phyloP scores from a whole-genome alignment of 345 rosid species.

The Brassica rapa region DNA sequence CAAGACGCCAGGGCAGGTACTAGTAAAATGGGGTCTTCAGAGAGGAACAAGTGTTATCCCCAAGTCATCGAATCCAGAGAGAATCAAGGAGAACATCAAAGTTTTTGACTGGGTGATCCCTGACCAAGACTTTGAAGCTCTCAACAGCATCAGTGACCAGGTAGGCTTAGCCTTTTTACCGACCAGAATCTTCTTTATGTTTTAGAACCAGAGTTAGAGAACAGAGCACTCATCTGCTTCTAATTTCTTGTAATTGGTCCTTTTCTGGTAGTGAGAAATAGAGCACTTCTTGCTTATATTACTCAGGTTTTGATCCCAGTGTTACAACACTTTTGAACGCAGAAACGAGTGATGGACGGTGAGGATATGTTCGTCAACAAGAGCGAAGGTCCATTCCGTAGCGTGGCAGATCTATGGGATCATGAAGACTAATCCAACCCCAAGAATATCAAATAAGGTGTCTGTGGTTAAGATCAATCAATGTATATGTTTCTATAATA shows the following conservation, averaged over 20 bases:
- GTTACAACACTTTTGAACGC: conserved; percentile 17
- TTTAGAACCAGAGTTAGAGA: background rate
- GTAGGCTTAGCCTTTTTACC: conserved; percentile 11
- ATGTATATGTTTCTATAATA: conserved; percentile 5
- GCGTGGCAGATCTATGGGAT: conserved; percentile 64
- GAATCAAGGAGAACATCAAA: conserved; percentile 54
- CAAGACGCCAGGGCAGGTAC: conserved; percentile 54
- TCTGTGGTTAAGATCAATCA: background rate
- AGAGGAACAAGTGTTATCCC: conserved; percentile 61
- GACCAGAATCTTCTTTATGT: background rate
- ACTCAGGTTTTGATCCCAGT: background rate
- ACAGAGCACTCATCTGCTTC: background rate
- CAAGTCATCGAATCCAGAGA: conserved; percentile 50
- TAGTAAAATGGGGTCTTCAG: conserved; percentile 60
- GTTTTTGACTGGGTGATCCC: conserved; percentile 57
- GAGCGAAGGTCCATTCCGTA: conserved; percentile 45
- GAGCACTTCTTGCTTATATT: background rate
- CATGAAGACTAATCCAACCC: conserved; percentile 43
- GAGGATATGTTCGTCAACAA: conserved; percentile 51
- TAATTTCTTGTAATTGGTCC: background rate
- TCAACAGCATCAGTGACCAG: conserved; percentile 45
- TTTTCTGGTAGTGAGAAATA: background rate
- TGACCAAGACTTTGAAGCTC: conserved; percentile 51
- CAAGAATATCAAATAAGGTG: background rate
- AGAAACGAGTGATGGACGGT: conserved; percentile 54